phyloP scores from a whole-genome alignment of 345 rosid genomes.

The Clarkia xantiana region DNA sequence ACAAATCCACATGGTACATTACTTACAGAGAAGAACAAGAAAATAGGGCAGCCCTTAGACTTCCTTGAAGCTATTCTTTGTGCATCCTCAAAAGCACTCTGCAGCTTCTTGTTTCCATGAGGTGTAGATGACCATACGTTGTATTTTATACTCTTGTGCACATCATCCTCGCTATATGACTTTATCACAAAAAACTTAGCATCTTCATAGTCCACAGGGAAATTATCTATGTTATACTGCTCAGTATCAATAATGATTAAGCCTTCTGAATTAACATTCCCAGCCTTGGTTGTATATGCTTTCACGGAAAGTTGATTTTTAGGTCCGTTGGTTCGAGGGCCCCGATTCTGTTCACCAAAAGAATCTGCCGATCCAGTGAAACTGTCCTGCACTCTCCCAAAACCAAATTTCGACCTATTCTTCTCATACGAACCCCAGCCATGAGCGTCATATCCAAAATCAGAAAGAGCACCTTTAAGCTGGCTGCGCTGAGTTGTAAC shows the following conservation, averaged over 20 bases:
- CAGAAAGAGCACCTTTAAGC: slow-evolving; percentile 31
- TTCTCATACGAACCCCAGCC: slow-evolving; percentile 27
- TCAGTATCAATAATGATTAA: slow-evolving; percentile 42
- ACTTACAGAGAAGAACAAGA: slow-evolving; percentile 87
- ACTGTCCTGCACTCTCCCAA: slow-evolving; percentile 22
- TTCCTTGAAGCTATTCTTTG: slow-evolving; percentile 43
- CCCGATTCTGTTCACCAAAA: slow-evolving; percentile 47
- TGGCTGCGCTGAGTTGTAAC: slow-evolving; percentile 29
- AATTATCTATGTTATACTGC: slow-evolving; percentile 67
- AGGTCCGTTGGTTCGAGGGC: slow-evolving; percentile 39
- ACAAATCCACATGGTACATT: not conserved
- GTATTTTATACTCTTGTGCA: slow-evolving; percentile 94
- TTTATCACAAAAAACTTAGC: slow-evolving; percentile 86
- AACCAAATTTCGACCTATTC: slow-evolving; percentile 28
- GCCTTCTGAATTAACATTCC: slow-evolving; percentile 42
- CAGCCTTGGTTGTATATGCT: slow-evolving; percentile 53
- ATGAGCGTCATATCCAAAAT: slow-evolving; percentile 22
- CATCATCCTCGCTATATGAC: slow-evolving; percentile 96
- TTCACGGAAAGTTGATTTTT: slow-evolving; percentile 46
- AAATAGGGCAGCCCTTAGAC: slow-evolving; percentile 51
- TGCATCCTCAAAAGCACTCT: slow-evolving; percentile 59
- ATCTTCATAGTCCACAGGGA: slow-evolving; percentile 33
- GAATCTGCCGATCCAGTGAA: slow-evolving; percentile 22
- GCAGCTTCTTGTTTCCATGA: slow-evolving; percentile 89
- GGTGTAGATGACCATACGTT: slow-evolving; percentile 91